These are phyloP conservation scores for Lactuca saligna DNA, from an alignment of 129 eudicot genomes.

Conservation along the genomic window DNA sequence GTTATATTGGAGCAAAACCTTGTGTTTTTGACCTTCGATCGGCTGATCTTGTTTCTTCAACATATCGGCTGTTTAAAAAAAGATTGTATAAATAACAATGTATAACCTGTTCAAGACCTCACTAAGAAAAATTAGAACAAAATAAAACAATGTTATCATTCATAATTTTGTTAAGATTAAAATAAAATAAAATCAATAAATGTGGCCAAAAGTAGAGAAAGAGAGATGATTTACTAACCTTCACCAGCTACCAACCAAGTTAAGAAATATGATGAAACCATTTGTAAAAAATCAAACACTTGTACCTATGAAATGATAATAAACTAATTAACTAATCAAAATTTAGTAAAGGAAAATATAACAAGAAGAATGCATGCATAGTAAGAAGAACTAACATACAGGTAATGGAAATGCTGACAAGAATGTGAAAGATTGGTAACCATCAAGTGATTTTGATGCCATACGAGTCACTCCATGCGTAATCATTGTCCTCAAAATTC, in stretches of 20 bases:
- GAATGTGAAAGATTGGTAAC: conserved; percentile 21
- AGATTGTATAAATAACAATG: no score
- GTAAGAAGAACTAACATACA: conserved; percentile 6
- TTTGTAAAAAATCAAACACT: conserved; percentile 4
- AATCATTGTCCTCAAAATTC: conserved; percentile 35
- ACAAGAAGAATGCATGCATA: background rate
- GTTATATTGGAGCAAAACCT: no score
- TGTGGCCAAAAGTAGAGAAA: background rate
- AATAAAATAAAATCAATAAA: no score
- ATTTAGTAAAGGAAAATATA: background rate
- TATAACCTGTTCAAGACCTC: no score
- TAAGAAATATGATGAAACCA: conserved; percentile 27
- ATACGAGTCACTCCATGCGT: conserved; percentile 38
- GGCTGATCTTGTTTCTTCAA: no score
- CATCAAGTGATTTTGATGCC: conserved; percentile 36
- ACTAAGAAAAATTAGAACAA: no score
- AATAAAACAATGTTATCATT: no score
- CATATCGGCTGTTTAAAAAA: no score
- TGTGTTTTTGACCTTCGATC: no score
- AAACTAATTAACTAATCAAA: conserved; percentile 1
- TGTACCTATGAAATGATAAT: conserved; percentile 19
- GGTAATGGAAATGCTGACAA: background rate
- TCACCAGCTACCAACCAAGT: conserved; percentile 31
- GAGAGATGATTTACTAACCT: conserved; percentile 18
- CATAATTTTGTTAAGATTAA: no score